Evolutionary conservation across 257 asterid genomes (phyloP).

Genomic region (Parsonsia alboflavescens): DNA sequence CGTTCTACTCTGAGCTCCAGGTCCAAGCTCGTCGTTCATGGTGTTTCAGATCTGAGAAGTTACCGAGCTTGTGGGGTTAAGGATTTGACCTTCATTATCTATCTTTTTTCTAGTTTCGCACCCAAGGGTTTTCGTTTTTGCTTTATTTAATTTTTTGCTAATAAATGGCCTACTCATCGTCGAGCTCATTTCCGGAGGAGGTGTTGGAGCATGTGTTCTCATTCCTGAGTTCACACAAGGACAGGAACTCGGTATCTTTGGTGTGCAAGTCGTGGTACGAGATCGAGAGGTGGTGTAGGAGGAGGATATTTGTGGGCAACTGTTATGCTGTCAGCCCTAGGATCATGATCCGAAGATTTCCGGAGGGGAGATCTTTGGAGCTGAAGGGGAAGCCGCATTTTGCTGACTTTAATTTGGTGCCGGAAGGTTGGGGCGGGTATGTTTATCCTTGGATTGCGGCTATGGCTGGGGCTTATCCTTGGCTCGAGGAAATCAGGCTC

Average conservation of each 20-base stretch:
- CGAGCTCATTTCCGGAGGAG: slow-evolving; percentile 65
- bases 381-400: slow-evolving; percentile 94
- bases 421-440: slow-evolving; percentile 89
- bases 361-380: slow-evolving; percentile 68
- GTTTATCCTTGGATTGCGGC: slow-evolving; percentile 67
- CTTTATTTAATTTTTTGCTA: not conserved
- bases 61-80: slow-evolving; percentile 14
- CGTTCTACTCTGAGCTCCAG: slow-evolving; percentile 8
- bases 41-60: slow-evolving; percentile 32
- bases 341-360: slow-evolving; percentile 69
- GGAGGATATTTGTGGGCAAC: slow-evolving; percentile 72
- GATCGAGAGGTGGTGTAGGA: slow-evolving; percentile 83
- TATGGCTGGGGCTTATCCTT: slow-evolving; percentile 65
- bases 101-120: not conserved
- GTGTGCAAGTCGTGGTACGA: slow-evolving; percentile 97
- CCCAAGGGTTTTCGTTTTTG: not conserved
- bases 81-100: slow-evolving; percentile 27
- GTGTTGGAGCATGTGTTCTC: slow-evolving; percentile 79
- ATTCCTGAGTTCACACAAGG: slow-evolving; percentile 53
- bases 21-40: slow-evolving; percentile 38
- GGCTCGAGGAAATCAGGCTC: slow-evolving; percentile 80
- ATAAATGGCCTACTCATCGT: slow-evolving; percentile 54
- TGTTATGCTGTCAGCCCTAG: slow-evolving; percentile 76
- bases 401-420: slow-evolving; percentile 85
- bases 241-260: slow-evolving; percentile 75